A percentile compares a stretch with the other conserved stretches of the same genome.
Evolutionary conservation across 2,329 filamentous ascomycete species (phyloP).

Genomic region (Colletotrichum scovillei): DNA sequence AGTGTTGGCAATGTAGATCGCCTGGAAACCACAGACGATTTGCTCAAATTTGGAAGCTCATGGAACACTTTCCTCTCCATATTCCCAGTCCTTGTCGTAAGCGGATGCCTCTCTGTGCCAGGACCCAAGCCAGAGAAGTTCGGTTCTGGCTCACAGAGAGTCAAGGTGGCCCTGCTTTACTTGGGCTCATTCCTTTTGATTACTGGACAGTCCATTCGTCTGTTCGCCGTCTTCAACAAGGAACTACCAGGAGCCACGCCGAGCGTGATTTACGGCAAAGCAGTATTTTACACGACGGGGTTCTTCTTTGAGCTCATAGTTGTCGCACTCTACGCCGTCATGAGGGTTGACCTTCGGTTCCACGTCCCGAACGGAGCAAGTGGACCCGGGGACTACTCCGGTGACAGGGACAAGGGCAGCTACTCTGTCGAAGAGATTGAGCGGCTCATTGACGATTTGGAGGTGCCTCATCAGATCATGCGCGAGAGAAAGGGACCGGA

Average conservation of each 20-base stretch:
- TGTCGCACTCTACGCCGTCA: constrained; percentile 41
- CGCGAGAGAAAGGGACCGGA: constrained; percentile 21
- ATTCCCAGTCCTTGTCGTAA: constrained; percentile 39
- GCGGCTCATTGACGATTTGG: constrained; percentile 22
- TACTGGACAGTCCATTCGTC: constrained; percentile 38
- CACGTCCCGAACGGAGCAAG: constrained; percentile 45
- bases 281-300: constrained; percentile 49
- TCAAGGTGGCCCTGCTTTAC: constrained; percentile 45
- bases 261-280: constrained; percentile 45
- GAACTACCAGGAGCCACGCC: constrained; percentile 36
- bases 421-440: constrained; percentile 37
- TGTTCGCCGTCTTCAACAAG: constrained; percentile 42
- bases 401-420: constrained; percentile 17
- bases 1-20: constrained; percentile 36
- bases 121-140: constrained; percentile 46
- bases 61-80: constrained; percentile 40
- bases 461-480: constrained; percentile 37
- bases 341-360: constrained; percentile 44
- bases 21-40: constrained; percentile 21
- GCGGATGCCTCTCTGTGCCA: constrained; percentile 41
- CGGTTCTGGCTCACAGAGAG: constrained; percentile 43
- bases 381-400: constrained; percentile 41
- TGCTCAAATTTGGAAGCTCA: constrained; percentile 38
- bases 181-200: constrained; percentile 35
- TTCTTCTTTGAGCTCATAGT: constrained; percentile 47